Evolutionary conservation across 345 rosid species (phyloP), one percentile per base, ranked within the genome.

Genomic region (Kandelia obovata): DNA sequence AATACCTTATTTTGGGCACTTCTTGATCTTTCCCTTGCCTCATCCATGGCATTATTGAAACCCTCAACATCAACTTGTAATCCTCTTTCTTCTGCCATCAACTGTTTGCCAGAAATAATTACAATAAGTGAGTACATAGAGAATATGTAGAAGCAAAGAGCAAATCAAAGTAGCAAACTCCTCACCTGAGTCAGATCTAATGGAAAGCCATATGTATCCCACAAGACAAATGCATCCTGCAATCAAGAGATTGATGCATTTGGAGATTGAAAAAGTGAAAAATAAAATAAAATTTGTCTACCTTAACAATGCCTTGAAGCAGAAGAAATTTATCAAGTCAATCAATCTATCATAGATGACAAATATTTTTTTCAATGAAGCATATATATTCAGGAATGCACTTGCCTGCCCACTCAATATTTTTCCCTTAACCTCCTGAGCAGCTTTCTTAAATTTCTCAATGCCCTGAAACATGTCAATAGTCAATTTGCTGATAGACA

Each of bases 141-240:
- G 28, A 4, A 62, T 30, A 67, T 3, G 4, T n/a, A 57, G 4
- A 43, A 51, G 31, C 55, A n/a, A 71, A 27, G 59, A 70, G 75
- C 9, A 35, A 47, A 43, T 13, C 5, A 43, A 13, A 25, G 28
- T 23, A 64, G 66, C 23, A 64, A 20, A 23, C 6, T 6, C 20
- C 47, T 31, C 84, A 94, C 98, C 95, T 92, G 96, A 72, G 98
- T 95, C 75, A 95, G 82, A 83, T 95, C 98, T 80, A 95, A 63
- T 23, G 98, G 96, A 81, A 95, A 95, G 73, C 99, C 99, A 85
- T 80, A 95, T 43, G 96, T 95, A 68, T 92, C 98, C 99, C 98
- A 95, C 76, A 95, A 78, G 80, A 92, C 66, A 83, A 95, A 92
- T 69, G 98, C 98, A 79, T 90, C 97, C 98, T 92, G 89, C 82